Conservation (phyloP, 345 rosid species). For the Gossypium sturtianum region DNA sequence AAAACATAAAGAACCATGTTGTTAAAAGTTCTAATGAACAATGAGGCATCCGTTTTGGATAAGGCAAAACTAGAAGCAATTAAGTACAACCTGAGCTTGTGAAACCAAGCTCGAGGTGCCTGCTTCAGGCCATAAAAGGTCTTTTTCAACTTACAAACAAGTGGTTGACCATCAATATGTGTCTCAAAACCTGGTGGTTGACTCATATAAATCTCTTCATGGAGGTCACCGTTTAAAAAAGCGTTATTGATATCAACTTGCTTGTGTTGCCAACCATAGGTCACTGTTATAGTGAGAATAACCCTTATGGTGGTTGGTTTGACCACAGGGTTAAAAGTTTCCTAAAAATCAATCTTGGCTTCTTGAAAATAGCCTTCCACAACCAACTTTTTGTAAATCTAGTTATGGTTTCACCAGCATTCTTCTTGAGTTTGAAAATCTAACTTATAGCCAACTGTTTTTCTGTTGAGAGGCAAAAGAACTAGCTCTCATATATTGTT, state of each 20-base stretch:
- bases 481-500: too few species aligned
- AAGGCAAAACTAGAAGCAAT: background rate
- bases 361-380: background rate
- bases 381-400: background rate
- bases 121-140: background rate
- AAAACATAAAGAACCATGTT: background rate
- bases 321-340: background rate
- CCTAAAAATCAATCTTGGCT: background rate
- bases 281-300: background rate
- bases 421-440: too few species aligned
- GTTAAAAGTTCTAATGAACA: background rate
- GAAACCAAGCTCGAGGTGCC: background rate
- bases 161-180: rapidly evolving
- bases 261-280: background rate
- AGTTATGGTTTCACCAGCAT: background rate
- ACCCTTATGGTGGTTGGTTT: background rate
- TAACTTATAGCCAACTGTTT: too few species aligned
- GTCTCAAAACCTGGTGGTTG: background rate
- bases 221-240: background rate
- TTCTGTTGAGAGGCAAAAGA: background rate
- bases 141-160: background rate
- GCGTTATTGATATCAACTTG: background rate
- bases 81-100: background rate
- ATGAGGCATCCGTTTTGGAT: background rate
- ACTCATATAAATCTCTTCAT: background rate